phyloP scores from a whole-genome alignment of 2,329 filamentous ascomycete species.

The Exophiala mesophila region DNA sequence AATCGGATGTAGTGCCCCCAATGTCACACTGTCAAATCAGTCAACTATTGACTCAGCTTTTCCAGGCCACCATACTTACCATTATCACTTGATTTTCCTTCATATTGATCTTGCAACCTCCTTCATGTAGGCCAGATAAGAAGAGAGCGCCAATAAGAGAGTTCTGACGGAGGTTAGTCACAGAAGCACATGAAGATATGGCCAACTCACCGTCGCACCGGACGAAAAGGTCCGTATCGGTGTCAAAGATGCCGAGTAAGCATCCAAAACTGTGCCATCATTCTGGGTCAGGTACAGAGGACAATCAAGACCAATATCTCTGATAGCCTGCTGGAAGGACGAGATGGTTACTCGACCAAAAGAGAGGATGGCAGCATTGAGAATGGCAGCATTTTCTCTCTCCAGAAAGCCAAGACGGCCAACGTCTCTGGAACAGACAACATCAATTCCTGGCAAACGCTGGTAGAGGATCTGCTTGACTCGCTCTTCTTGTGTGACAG shows the following conservation, averaged over 20 bases:
- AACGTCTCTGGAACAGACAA: slow-evolving; percentile 43
- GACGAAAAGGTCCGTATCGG: slow-evolving; percentile 59
- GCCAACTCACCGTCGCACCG: slow-evolving; percentile 59
- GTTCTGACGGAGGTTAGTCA: no score
- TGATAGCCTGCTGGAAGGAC: slow-evolving; percentile 51
- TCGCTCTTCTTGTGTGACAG: no score
- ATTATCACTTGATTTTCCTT: slow-evolving; percentile 2
- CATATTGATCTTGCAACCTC: slow-evolving; percentile 43
- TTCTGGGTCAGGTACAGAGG: slow-evolving; percentile 60
- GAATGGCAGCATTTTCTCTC: slow-evolving; percentile 60
- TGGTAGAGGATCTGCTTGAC: no score
- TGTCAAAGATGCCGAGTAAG: slow-evolving; percentile 48
- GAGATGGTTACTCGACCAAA: slow-evolving; percentile 55
- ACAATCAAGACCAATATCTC: slow-evolving; percentile 45
- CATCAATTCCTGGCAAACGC: slow-evolving; percentile 32
- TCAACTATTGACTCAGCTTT: no score
- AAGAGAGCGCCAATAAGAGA: no score
- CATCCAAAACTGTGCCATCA: slow-evolving; percentile 56
- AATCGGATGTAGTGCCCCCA: slow-evolving; percentile 59
- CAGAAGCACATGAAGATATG: no score
- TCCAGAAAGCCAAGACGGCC: slow-evolving; percentile 47
- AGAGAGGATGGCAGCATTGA: slow-evolving; percentile 57
- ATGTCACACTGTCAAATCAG: no score
- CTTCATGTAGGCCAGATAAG: no score
- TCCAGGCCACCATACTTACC: no score